Conservation (phyloP, 768 basidiomycete genomes). For the Dentipellis fragilis region DNA sequence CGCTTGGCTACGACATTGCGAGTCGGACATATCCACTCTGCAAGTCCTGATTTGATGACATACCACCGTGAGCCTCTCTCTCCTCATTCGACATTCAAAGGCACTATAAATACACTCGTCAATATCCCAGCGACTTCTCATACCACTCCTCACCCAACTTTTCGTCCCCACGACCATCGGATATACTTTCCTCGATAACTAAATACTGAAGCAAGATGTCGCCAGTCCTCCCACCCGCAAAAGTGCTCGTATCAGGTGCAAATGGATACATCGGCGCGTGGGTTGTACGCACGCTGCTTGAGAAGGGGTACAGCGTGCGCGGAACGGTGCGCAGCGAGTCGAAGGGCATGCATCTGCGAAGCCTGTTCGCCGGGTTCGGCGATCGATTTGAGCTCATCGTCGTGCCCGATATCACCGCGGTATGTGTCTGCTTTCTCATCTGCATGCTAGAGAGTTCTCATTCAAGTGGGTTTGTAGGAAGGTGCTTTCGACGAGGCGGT, state of each 20-base stretch:
- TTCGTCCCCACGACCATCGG: too few relatives aligned
- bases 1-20: too few relatives aligned
- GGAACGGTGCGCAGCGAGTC: conserved; percentile 32
- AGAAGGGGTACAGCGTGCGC: conserved; percentile 27
- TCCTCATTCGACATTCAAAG: too few relatives aligned
- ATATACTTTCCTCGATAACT: too few relatives aligned
- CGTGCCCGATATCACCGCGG: conserved; percentile 36
- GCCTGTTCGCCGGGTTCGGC: conserved; percentile 26
- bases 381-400: conserved; percentile 31
- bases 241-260: conserved; percentile 5
- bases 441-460: not conserved
- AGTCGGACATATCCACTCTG: too few relatives aligned
- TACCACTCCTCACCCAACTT: too few relatives aligned
- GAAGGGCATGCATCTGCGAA: conserved; percentile 33
- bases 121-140: too few relatives aligned
- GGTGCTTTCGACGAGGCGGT: conserved; percentile 34
- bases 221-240: not conserved
- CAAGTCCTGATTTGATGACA: too few relatives aligned
- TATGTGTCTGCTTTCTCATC: conserved; percentile 8
- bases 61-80: too few relatives aligned
- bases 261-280: conserved; percentile 17
- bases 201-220: not conserved
- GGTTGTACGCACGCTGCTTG: conserved; percentile 24
- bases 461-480: not conserved
- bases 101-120: too few relatives aligned